These are phyloP conservation scores for Tothia fuscella DNA, from an alignment of 2,329 filamentous ascomycete genomes.

Conservation along the genomic window DNA sequence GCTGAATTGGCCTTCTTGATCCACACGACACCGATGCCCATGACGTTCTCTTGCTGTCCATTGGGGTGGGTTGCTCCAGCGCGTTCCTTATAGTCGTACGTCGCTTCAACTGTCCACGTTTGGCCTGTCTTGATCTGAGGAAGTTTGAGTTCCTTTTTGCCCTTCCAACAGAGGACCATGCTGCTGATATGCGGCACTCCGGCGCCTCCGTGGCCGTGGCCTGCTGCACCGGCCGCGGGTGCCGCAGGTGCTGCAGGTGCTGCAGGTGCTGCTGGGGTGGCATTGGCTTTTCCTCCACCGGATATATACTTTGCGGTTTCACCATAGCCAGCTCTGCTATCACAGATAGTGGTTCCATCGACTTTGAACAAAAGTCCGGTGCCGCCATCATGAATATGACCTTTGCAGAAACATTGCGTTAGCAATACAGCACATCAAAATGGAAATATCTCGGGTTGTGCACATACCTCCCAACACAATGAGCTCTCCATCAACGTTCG, in stretches of 20 bases:
- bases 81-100: neutral
- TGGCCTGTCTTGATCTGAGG: neutral
- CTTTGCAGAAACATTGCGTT: too few relatives aligned
- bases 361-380: neutral
- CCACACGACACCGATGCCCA: too few relatives aligned
- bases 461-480: slow-evolving; percentile 4
- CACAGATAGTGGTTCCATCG: neutral
- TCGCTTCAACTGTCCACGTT: neutral
- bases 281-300: too few relatives aligned
- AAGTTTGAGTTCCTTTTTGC: neutral
- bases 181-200: neutral
- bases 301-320: neutral
- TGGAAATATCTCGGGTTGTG: too few relatives aligned
- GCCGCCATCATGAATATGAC: neutral
- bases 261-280: too few relatives aligned
- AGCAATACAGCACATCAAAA: too few relatives aligned
- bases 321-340: neutral
- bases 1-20: too few relatives aligned
- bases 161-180: neutral
- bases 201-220: too few relatives aligned
- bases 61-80: neutral
- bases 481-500: slow-evolving; percentile 9
- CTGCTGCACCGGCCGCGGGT: too few relatives aligned
- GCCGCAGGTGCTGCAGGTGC: too few relatives aligned
- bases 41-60: neutral